Percentiles rank a stretch among this genome's conserved stretches.
phyloP scores from a whole-genome alignment of 1,284 basidiomycete genomes.

The Flammula alnicola region DNA sequence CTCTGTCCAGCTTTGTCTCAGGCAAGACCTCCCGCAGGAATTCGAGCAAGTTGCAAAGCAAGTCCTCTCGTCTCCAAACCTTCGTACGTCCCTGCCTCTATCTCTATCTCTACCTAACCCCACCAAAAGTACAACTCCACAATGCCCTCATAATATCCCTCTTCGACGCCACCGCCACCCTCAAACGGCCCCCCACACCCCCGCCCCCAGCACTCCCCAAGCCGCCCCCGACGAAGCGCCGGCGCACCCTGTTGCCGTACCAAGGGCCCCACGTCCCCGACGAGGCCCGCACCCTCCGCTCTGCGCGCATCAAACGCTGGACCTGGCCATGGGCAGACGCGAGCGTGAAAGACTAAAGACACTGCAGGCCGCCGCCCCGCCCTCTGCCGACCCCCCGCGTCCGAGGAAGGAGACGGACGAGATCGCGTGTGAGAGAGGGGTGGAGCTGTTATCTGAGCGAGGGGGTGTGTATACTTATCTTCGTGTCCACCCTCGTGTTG shows the following conservation, averaged over 20 bases:
- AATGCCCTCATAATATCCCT: constrained; percentile 82
- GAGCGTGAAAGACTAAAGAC: constrained; percentile 72
- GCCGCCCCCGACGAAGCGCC: constrained; percentile 72
- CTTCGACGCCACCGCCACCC: constrained; percentile 72
- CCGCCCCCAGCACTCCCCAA: constrained; percentile 65
- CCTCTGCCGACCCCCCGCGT: constrained; percentile 41
- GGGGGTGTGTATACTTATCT: constrained; percentile 49
- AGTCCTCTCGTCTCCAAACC: constrained; percentile 62
- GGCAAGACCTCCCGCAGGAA: constrained; percentile 72
- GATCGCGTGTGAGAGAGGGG: constrained; percentile 70
- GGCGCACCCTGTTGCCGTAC: constrained; percentile 65
- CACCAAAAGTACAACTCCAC: constrained; percentile 67
- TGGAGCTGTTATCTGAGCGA: constrained; percentile 64
- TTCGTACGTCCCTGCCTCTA: too few relatives aligned
- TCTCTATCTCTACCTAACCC: too few relatives aligned
- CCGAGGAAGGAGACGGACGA: constrained; percentile 62
- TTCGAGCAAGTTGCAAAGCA: constrained; percentile 74
- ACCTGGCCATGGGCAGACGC: constrained; percentile 69
- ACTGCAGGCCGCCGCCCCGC: constrained; percentile 44
- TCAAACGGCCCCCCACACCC: constrained; percentile 64
- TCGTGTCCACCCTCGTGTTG: constrained; percentile 2
- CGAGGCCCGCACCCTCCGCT: constrained; percentile 57
- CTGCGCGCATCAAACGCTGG: constrained; percentile 75
- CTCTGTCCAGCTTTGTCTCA: constrained; percentile 66
- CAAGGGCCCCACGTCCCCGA: constrained; percentile 61